A percentile compares a stretch with the other conserved stretches of the same genome.
These are phyloP conservation scores for Fallopia convolvulus DNA, from an alignment of 148 eudicot species.

Conservation along the genomic window DNA sequence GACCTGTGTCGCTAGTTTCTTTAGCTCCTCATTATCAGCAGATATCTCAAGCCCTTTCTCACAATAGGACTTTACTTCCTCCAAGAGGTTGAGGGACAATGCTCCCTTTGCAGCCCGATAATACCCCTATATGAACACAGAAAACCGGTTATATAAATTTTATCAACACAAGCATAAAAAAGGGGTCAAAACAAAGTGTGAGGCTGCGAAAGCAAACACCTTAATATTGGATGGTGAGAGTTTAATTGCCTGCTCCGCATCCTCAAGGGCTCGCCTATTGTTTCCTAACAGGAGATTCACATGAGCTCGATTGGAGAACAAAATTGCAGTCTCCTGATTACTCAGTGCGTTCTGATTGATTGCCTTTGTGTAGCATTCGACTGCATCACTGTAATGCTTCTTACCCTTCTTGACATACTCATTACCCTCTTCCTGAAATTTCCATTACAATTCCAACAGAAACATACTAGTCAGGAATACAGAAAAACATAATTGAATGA, in stretches of 20 bases:
- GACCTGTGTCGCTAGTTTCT: slow-evolving; percentile 52
- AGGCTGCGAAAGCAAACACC: slow-evolving; percentile 26
- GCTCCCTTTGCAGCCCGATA: slow-evolving; percentile 94
- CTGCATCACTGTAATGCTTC: slow-evolving; percentile 72
- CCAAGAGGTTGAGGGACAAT: slow-evolving; percentile 46
- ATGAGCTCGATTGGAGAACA: slow-evolving; percentile 86
- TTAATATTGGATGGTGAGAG: slow-evolving; percentile 63
- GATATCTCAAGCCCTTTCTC: slow-evolving; percentile 63
- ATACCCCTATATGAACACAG: slow-evolving; percentile 40
- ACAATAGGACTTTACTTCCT: slow-evolving; percentile 65
- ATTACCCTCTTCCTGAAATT: slow-evolving; percentile 73
- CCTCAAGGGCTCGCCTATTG: slow-evolving; percentile 75
- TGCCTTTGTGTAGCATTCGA: slow-evolving; percentile 85
- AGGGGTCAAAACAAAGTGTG: neutral
- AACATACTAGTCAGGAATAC: neutral
- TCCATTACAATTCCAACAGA: neutral
- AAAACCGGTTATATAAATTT: neutral
- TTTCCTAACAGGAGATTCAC: slow-evolving; percentile 79
- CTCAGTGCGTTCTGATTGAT: slow-evolving; percentile 72
- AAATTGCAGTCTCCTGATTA: slow-evolving; percentile 61
- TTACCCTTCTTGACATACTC: slow-evolving; percentile 84
- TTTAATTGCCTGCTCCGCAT: slow-evolving; percentile 81
- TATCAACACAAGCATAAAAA: neutral
- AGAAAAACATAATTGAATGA: neutral
- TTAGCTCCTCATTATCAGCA: slow-evolving; percentile 69